Percentiles rank a stretch among this genome's conserved stretches.
phyloP scores from a whole-genome alignment of 176 grass and related monocot genomes.

The Poa pratensis region DNA sequence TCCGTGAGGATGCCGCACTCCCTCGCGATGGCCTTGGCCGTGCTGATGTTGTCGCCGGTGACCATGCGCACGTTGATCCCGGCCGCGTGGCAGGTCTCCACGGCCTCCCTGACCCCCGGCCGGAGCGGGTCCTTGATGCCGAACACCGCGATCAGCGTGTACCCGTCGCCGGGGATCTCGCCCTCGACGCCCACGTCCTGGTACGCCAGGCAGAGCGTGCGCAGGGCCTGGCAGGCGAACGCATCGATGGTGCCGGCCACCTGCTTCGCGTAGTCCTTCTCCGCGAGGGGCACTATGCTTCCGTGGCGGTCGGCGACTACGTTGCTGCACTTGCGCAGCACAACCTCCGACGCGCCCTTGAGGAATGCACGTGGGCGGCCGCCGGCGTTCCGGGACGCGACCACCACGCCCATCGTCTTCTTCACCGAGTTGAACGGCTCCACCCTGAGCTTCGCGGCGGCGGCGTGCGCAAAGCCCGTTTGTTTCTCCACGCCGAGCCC shows the following conservation, averaged over 20 bases:
- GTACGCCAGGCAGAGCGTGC: conserved; percentile 95
- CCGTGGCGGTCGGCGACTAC: conserved; percentile 61
- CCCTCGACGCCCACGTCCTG: conserved; percentile 57
- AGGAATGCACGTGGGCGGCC: conserved; percentile 59
- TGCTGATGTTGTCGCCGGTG: conserved; percentile 96
- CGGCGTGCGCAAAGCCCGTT: conserved; percentile 29
- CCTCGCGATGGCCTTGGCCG: conserved; percentile 86
- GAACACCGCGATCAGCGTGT: conserved; percentile 84
- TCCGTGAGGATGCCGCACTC: conserved; percentile 91
- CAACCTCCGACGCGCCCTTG: conserved; percentile 92
- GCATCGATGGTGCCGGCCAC: conserved; percentile 66
- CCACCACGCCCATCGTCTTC: conserved; percentile 84
- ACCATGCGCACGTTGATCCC: conserved; percentile 96
- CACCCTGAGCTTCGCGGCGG: conserved; percentile 65
- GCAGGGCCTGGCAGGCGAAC: conserved; percentile 83
- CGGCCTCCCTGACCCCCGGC: conserved; percentile 81
- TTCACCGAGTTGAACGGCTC: conserved; percentile 97
- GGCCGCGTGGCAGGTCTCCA: conserved; percentile 68
- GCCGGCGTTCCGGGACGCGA: conserved; percentile 56
- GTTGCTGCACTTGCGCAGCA: conserved; percentile 66
- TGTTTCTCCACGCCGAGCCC: conserved; percentile 73
- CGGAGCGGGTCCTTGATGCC: conserved; percentile 95
- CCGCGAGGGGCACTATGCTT: conserved; percentile 51
- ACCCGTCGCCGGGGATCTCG: conserved; percentile 69
- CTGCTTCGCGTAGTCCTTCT: conserved; percentile 42